Evolutionary conservation across 1,139 yeast species (phyloP).

Genomic region (Sugiyamaella pinicola): DNA sequence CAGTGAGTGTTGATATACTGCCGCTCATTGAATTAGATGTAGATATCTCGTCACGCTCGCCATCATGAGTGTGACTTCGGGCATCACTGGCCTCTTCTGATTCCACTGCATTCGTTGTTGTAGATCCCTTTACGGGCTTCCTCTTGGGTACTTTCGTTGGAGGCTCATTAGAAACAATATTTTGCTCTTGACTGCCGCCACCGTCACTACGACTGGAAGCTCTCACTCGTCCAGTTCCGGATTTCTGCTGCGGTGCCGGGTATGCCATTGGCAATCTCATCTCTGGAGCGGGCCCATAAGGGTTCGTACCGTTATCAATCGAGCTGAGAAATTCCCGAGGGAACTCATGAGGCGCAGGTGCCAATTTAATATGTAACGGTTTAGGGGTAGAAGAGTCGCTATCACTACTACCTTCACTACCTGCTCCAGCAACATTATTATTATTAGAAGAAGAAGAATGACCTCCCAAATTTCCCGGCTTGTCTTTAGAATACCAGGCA

Average conservation of each 20-base stretch:
- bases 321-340: slow-evolving; percentile 37
- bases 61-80: not conserved
- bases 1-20: slow-evolving; percentile 1
- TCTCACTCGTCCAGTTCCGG: not conserved
- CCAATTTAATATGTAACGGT: slow-evolving; percentile 24
- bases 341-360: slow-evolving; percentile 38
- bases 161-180: slow-evolving; percentile 14
- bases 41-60: not conserved
- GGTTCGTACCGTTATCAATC: slow-evolving; percentile 22
- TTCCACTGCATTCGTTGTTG: not conserved
- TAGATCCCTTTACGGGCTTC: slow-evolving; percentile 29
- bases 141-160: slow-evolving; percentile 30
- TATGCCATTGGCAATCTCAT: slow-evolving; percentile 32
- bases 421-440: not conserved
- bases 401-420: not conserved
- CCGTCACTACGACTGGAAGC: not conserved
- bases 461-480: slow-evolving; percentile 15
- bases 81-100: not conserved
- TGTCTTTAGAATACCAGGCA: slow-evolving; percentile 38
- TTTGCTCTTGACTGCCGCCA: not conserved
- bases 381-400: not conserved
- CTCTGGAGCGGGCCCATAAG: slow-evolving; percentile 34
- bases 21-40: not conserved
- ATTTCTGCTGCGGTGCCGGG: slow-evolving; percentile 20
- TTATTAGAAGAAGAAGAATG: not conserved